A percentile compares a stretch with the other conserved stretches of the same genome.
Evolutionary conservation across 192 early-diverging fungal species (phyloP).

Genomic region (Umbelopsis sp.): DNA sequence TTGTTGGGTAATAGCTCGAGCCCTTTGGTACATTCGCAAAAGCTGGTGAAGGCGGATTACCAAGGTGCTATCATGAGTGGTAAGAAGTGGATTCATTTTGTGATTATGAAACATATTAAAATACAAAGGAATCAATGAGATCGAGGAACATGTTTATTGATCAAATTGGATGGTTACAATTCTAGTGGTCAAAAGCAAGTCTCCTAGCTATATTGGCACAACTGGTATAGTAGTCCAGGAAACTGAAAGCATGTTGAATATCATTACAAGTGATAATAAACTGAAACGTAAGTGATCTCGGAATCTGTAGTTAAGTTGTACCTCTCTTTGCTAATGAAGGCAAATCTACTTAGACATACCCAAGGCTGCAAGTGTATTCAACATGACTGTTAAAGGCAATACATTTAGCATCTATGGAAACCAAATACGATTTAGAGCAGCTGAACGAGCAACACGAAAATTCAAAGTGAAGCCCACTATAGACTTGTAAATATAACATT

Average conservation of each 20-base stretch:
- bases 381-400: slow-evolving; percentile 42
- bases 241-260: slow-evolving; percentile 83
- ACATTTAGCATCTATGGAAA: slow-evolving; percentile 74
- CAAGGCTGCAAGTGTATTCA: slow-evolving; percentile 68
- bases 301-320: too few relatives aligned
- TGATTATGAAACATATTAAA: not conserved
- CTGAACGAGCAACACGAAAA: slow-evolving; percentile 74
- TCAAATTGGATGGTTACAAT: too few relatives aligned
- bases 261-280: slow-evolving; percentile 69
- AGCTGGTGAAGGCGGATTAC: slow-evolving; percentile 79
- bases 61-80: slow-evolving; percentile 81
- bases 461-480: slow-evolving; percentile 68
- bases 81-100: slow-evolving; percentile 25
- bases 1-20: slow-evolving; percentile 48
- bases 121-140: too few relatives aligned
- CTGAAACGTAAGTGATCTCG: slow-evolving; percentile 52
- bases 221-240: slow-evolving; percentile 86
- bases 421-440: slow-evolving; percentile 72
- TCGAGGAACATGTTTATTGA: too few relatives aligned
- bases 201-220: slow-evolving; percentile 75
- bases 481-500: slow-evolving; percentile 45
- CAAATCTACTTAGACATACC: slow-evolving; percentile 55
- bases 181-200: slow-evolving; percentile 71
- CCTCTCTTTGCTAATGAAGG: not conserved
- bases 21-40: slow-evolving; percentile 40